A percentile compares a stretch with the other conserved stretches of the same genome.
Evolutionary conservation across 345 rosid species (phyloP).

Genomic region (Citrus sp.): DNA sequence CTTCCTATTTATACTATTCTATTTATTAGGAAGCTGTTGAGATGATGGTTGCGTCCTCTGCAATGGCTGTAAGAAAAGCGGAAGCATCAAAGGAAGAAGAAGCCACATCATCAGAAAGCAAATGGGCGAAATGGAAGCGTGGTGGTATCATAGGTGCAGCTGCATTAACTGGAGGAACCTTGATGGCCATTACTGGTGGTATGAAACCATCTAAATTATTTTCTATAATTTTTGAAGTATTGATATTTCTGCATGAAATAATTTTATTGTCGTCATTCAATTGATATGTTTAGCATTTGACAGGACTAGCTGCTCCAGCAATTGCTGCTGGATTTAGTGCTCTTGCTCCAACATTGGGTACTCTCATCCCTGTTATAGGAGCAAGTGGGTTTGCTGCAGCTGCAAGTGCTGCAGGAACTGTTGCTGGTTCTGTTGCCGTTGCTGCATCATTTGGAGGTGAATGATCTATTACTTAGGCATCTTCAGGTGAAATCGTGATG

Average conservation of each 20-base stretch:
- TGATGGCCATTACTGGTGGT: conserved; percentile 98
- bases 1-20: conserved; percentile 8
- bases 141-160: conserved; percentile 97
- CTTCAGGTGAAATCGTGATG: neutral
- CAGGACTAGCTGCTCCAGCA: conserved; percentile 98
- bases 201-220: conserved; percentile 15
- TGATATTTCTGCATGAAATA: conserved; percentile 5
- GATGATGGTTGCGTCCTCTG: conserved; percentile 81
- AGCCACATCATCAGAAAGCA: conserved; percentile 38
- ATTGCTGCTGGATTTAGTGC: conserved; percentile 96
- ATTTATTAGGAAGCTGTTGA: conserved; percentile 68
- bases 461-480: conserved; percentile 8
- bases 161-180: conserved; percentile 90
- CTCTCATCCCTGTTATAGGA: conserved; percentile 90
- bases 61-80: conserved; percentile 76
- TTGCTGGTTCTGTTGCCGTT: conserved; percentile 98
- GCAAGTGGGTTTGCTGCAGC: conserved; percentile 98
- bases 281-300: conserved; percentile 17
- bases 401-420: conserved; percentile 94
- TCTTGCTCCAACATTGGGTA: conserved; percentile 89
- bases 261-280: neutral
- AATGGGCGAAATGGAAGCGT: conserved; percentile 86
- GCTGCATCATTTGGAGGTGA: conserved; percentile 99
- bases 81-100: conserved; percentile 57
- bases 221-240: neutral